These are phyloP conservation scores for Trichoderma endophyticum DNA, from an alignment of 2,329 filamentous ascomycete genomes.

Conservation along the genomic window DNA sequence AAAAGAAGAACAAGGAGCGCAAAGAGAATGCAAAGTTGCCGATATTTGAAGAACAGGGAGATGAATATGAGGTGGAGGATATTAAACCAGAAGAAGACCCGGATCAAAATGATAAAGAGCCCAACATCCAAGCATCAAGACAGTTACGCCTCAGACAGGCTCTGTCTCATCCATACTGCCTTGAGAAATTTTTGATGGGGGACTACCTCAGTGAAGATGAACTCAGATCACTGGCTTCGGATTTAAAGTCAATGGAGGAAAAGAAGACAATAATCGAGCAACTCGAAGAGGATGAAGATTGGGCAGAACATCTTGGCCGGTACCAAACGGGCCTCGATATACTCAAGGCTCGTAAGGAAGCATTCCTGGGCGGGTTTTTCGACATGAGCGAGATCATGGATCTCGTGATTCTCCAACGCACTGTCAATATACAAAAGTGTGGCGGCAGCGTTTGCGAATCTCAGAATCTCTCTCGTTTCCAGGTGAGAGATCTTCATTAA, in stretches of 20 bases:
- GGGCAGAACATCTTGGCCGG: neutral
- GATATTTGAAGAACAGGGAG: neutral
- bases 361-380: conserved; percentile 23
- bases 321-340: conserved; percentile 21
- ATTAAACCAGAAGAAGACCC: neutral
- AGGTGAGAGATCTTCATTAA: neutral
- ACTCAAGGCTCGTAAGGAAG: neutral
- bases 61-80: neutral
- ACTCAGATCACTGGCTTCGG: neutral
- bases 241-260: neutral
- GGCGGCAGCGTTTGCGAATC: neutral
- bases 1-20: neutral
- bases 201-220: neutral
- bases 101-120: neutral
- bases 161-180: conserved; percentile 29
- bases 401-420: conserved; percentile 20
- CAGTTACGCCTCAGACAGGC: conserved; percentile 23
- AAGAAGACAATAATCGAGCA: neutral
- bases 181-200: conserved; percentile 26
- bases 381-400: conserved; percentile 23
- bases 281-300: conserved; percentile 14
- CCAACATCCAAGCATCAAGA: neutral
- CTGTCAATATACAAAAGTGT: neutral
- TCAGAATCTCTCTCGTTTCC: conserved; percentile 4
- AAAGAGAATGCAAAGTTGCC: conserved; percentile 22